A percentile compares a stretch with the other conserved stretches of the same genome.
These are phyloP conservation scores for Candida peoriensis DNA, from an alignment of 805 yeast genomes.

Conservation along the genomic window DNA sequence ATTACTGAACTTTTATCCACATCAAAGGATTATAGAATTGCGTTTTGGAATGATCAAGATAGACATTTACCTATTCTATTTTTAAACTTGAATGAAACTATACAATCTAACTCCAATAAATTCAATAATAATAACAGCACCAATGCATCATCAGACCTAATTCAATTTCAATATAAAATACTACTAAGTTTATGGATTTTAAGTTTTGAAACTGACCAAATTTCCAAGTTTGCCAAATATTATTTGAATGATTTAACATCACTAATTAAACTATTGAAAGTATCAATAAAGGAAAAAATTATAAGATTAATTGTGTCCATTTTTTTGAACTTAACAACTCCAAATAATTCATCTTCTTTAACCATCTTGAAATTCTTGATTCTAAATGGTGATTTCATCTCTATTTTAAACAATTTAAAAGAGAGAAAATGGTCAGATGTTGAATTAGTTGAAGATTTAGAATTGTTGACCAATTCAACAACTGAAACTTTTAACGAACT, in stretches of 20 bases:
- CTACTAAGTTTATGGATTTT: slow-evolving; percentile 80
- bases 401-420: slow-evolving; percentile 59
- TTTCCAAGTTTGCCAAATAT: slow-evolving; percentile 49
- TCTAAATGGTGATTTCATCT: slow-evolving; percentile 70
- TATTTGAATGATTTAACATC: slow-evolving; percentile 42
- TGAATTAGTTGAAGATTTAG: slow-evolving; percentile 75
- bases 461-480: slow-evolving; percentile 50
- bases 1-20: slow-evolving; percentile 49
- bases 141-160: slow-evolving; percentile 19
- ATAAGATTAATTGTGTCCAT: slow-evolving; percentile 79
- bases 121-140: slow-evolving; percentile 25
- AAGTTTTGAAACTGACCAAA: slow-evolving; percentile 57
- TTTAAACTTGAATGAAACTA: slow-evolving; percentile 34
- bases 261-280: slow-evolving; percentile 53
- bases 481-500: slow-evolving; percentile 69
- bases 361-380: slow-evolving; percentile 60
- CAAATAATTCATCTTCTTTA: slow-evolving; percentile 32
- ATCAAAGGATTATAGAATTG: slow-evolving; percentile 45
- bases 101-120: slow-evolving; percentile 2
- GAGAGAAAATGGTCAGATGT: slow-evolving; percentile 95
- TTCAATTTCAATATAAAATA: slow-evolving; percentile 77
- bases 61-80: slow-evolving; percentile 45
- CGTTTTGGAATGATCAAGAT: slow-evolving; percentile 42
- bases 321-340: slow-evolving; percentile 52
- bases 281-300: slow-evolving; percentile 88